Evolutionary conservation across 2,329 filamentous ascomycete genomes (phyloP), one percentile per base, ranked within the genome.

Genomic region (Neonectria punicea): DNA sequence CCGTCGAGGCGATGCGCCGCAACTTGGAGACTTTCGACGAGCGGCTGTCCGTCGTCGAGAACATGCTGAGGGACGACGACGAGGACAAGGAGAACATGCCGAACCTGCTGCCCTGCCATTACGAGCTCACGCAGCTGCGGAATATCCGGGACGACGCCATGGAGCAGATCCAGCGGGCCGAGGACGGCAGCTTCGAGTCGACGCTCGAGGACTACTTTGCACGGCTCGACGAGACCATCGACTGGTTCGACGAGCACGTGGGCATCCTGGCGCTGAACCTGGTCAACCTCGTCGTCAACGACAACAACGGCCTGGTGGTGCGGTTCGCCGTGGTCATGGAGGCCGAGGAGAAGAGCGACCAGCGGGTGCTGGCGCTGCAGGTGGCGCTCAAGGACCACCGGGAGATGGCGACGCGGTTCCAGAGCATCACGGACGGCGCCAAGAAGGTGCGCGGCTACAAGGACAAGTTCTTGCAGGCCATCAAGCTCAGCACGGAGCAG

Each of bases 71-170:
- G 63, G 89, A 94, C 75, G 95, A 99, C 79, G 94, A 97, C 76
- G 85, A 89, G 67, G 93, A 98, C 78, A 84, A 89, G 67, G 93
- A 97, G 81, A 93, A 92, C 75, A 97, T 98, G 89, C 93, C 93
- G 8, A 98, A 98, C 79, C 81, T 99, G 57, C 85, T 99, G 46
- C 88, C 91, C 43, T 90, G 95, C 58, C 96, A 99, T 81, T 97
- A 95, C 84, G 93, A 95, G 77, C 87, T 99, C 73, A 98, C 93
- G 4, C 90, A 93, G 79, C 83, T 99, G 78, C 87, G 96, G 67
- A 97, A 99, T 79, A 97, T 99, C 69, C 89, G 94, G 63, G 96
- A 98, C 81, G 93, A 97, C 79, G 95, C 96, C 34, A 94, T 98
- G 88, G 94, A 97, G 76, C 96, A 99, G 85, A 97, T 98, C 76